Conservation (phyloP, 169 alveolate species). For the Cryptosporidium viatorum region DNA sequence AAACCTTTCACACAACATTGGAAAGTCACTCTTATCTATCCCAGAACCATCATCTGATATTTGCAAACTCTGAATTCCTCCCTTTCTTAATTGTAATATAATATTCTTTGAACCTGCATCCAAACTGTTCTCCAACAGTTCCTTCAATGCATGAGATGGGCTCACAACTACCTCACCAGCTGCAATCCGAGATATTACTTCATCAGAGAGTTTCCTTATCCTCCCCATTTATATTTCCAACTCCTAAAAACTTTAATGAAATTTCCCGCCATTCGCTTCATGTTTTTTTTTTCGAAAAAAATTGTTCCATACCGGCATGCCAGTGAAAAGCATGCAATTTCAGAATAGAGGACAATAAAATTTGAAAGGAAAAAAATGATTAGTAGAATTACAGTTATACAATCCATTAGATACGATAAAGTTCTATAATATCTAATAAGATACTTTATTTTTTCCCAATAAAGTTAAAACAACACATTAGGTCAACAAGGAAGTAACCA, state of each 20-base stretch:
- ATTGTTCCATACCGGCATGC: neutral
- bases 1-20: conserved; percentile 95
- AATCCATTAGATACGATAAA: neutral
- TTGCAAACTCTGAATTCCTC: conserved; percentile 92
- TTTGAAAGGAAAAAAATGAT: neutral
- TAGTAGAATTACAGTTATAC: neutral
- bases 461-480: neutral
- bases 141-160: conserved; percentile 97
- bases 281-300: neutral
- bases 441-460: neutral
- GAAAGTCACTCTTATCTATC: conserved; percentile 91
- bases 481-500: neutral
- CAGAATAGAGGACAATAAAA: neutral
- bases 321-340: neutral
- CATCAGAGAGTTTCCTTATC: conserved; percentile 87
- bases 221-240: conserved; percentile 37
- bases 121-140: conserved; percentile 95
- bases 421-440: conserved; percentile 1
- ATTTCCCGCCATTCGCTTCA: neutral
- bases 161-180: conserved; percentile 98
- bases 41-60: conserved; percentile 98
- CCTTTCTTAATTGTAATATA: conserved; percentile 85
- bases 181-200: conserved; percentile 93
- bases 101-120: conserved; percentile 96
- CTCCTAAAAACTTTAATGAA: neutral